A percentile compares a stretch with the other conserved stretches of the same genome.
These are phyloP conservation scores for Stagonosporopsis vannaccii DNA, from an alignment of 2,329 filamentous ascomycete genomes.

Conservation along the genomic window DNA sequence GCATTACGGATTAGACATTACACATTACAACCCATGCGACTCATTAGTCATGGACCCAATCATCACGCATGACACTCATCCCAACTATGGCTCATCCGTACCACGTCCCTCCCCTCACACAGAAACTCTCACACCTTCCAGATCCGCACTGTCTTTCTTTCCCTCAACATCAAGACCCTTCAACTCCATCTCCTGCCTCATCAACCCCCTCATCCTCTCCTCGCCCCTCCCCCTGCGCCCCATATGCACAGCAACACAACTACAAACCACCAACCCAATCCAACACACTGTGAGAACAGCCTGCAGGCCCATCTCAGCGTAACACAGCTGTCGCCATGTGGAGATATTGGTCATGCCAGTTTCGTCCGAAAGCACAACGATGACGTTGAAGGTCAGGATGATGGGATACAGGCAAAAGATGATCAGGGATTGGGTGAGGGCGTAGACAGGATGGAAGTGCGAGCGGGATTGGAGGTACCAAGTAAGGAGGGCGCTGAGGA, in stretches of 20 bases:
- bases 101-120: background rate
- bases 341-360: background rate
- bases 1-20: background rate
- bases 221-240: background rate
- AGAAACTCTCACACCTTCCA: background rate
- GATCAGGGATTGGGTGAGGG: background rate
- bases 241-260: background rate
- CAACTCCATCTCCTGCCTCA: background rate
- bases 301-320: slow-evolving; percentile 4
- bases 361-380: slow-evolving; percentile 1
- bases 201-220: background rate
- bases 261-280: background rate
- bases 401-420: background rate
- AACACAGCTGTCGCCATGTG: background rate
- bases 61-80: background rate
- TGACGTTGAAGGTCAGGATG: background rate
- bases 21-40: background rate
- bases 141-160: background rate
- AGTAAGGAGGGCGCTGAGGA: background rate
- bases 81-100: background rate
- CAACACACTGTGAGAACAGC: background rate
- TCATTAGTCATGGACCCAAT: background rate
- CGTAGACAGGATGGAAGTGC: slow-evolving; percentile 2
- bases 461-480: background rate
- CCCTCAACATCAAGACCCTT: background rate